Percentiles rank a stretch among this genome's conserved stretches.
phyloP scores from a whole-genome alignment of 148 eudicot genomes.

The Dysphania ambrosioides region DNA sequence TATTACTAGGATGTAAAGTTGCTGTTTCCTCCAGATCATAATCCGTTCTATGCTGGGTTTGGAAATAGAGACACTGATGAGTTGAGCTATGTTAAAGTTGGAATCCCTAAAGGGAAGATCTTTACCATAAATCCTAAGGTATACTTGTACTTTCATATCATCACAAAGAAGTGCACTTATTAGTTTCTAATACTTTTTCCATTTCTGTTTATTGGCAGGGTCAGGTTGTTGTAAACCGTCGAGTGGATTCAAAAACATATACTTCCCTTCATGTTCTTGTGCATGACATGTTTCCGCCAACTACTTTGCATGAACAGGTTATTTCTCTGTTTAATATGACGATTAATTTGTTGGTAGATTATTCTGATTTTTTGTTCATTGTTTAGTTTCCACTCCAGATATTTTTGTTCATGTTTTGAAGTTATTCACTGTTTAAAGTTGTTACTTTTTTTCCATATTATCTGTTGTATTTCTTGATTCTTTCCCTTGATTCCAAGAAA shows the following conservation, averaged over 20 bases:
- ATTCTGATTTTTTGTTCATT: neutral
- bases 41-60: conserved; percentile 94
- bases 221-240: conserved; percentile 68
- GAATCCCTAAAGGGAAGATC: conserved; percentile 82
- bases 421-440: neutral
- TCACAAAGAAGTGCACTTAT: too few species aligned
- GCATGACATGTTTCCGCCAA: conserved; percentile 75
- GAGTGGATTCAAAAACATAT: conserved; percentile 73
- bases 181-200: neutral
- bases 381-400: neutral
- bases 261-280: conserved; percentile 77
- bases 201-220: conserved; percentile 45
- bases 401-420: neutral
- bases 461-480: neutral
- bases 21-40: conserved; percentile 66
- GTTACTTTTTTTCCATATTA: neutral
- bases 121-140: conserved; percentile 97
- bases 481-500: neutral
- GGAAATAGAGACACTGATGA: conserved; percentile 98
- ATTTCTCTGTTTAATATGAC: conserved; percentile 13
- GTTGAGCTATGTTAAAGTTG: conserved; percentile 85
- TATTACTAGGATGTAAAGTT: conserved; percentile 74
- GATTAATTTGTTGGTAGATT: neutral
- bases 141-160: conserved; percentile 2
- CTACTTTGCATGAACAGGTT: conserved; percentile 63